phyloP scores from a whole-genome alignment of 2,329 filamentous ascomycete genomes.

The Talaromyces atroroseus region DNA sequence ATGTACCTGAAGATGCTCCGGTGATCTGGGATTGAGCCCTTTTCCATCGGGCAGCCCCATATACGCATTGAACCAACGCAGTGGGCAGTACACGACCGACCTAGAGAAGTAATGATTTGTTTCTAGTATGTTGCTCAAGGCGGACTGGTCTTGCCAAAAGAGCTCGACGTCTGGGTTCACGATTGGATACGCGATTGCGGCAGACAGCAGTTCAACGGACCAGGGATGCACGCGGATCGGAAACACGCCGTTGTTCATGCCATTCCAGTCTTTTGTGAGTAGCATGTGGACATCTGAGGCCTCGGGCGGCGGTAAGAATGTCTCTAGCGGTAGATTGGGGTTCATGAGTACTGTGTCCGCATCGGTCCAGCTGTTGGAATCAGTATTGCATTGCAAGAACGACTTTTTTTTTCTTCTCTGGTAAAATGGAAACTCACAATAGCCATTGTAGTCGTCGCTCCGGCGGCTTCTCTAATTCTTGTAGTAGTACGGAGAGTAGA shows the following conservation, averaged over 20 bases:
- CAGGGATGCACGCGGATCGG: slow-evolving; percentile 26
- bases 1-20: background rate
- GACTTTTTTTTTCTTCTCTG: too few species aligned
- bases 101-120: slow-evolving; percentile 10
- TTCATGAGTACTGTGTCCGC: slow-evolving; percentile 28
- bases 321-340: slow-evolving; percentile 22
- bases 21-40: slow-evolving; percentile 7
- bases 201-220: slow-evolving; percentile 24
- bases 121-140: slow-evolving; percentile 11
- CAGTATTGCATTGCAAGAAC: too few species aligned
- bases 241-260: slow-evolving; percentile 29
- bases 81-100: slow-evolving; percentile 16
- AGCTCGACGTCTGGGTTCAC: slow-evolving; percentile 17
- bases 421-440: slow-evolving; percentile 20
- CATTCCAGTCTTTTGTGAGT: slow-evolving; percentile 24
- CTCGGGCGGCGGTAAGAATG: slow-evolving; percentile 25
- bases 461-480: slow-evolving; percentile 27
- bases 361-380: slow-evolving; percentile 27
- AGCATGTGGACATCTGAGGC: slow-evolving; percentile 25
- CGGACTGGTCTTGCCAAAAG: slow-evolving; percentile 17
- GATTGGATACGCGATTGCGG: slow-evolving; percentile 20
- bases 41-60: slow-evolving; percentile 19
- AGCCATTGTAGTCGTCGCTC: slow-evolving; percentile 30
- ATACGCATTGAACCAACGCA: slow-evolving; percentile 24
- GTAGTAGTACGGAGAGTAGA: slow-evolving; percentile 25